Evolutionary conservation across 2,329 filamentous ascomycete species (phyloP).

Genomic region (Aspergillus sp.): DNA sequence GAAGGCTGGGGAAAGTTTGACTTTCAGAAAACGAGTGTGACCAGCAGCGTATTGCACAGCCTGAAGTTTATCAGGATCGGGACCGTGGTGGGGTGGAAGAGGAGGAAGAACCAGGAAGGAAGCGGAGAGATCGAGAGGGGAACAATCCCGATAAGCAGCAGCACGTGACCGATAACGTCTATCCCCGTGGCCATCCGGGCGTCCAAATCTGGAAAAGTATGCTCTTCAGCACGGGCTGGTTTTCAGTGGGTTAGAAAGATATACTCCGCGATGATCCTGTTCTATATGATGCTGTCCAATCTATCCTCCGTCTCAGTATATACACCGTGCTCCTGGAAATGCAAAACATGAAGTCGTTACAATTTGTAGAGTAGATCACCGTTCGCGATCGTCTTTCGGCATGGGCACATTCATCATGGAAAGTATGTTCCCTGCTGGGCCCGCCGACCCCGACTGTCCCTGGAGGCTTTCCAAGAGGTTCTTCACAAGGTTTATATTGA

Average conservation of each 20-base stretch:
- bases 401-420: conserved; percentile 80
- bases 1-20: background rate
- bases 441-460: conserved; percentile 79
- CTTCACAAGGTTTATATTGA: conserved; percentile 84
- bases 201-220: background rate
- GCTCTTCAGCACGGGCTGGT: background rate
- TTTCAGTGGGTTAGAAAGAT: background rate
- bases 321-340: background rate
- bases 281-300: background rate
- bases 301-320: background rate
- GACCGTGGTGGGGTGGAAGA: conserved; percentile 5
- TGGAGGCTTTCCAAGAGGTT: conserved; percentile 94
- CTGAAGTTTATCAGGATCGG: conserved; percentile 1
- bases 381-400: conserved; percentile 67
- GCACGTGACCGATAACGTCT: conserved; percentile 6
- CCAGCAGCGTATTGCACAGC: conserved; percentile 10
- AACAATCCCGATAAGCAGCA: conserved; percentile 15
- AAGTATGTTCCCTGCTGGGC: conserved; percentile 84
- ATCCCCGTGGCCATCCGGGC: conserved; percentile 1
- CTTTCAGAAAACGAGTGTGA: background rate
- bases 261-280: background rate
- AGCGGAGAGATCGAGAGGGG: conserved; percentile 18
- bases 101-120: background rate
- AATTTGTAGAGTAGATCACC: conserved; percentile 3
- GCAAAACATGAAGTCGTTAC: background rate